Percentiles rank a stretch among this genome's conserved stretches.
Evolutionary conservation across 768 basidiomycete genomes (phyloP).

Genomic region (Neoboletus brunneissimus): DNA sequence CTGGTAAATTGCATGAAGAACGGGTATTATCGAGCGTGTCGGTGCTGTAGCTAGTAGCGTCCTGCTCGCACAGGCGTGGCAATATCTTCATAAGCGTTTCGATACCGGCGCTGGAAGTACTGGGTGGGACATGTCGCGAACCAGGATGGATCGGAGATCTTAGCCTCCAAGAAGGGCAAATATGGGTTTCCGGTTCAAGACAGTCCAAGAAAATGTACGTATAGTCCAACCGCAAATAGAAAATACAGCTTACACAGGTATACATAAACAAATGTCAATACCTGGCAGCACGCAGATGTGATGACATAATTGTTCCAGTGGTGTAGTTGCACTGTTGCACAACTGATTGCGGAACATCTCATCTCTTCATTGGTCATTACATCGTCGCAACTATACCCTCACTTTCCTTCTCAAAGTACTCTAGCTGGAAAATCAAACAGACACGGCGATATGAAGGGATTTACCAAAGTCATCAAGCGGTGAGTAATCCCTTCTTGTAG

Average conservation of each 20-base stretch:
- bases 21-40: neutral
- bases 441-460: constrained; percentile 67
- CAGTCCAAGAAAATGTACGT: too few species aligned
- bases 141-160: too few species aligned
- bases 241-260: too few species aligned
- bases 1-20: neutral
- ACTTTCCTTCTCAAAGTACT: neutral
- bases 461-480: constrained; percentile 77
- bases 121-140: neutral
- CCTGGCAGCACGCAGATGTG: neutral
- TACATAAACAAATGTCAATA: too few species aligned
- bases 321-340: neutral
- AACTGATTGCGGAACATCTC: neutral
- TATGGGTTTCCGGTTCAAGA: too few species aligned
- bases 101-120: neutral
- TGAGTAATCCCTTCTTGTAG: constrained; percentile 30
- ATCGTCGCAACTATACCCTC: neutral
- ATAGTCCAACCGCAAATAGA: too few species aligned
- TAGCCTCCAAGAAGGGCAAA: too few species aligned
- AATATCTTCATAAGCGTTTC: neutral
- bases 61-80: neutral
- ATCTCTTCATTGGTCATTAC: neutral
- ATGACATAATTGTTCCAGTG: constrained; percentile 20
- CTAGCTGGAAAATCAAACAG: neutral
- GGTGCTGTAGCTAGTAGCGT: neutral